Evolutionary conservation across 1,284 basidiomycete genomes (phyloP).

Genomic region (Sporisorium exsertum): DNA sequence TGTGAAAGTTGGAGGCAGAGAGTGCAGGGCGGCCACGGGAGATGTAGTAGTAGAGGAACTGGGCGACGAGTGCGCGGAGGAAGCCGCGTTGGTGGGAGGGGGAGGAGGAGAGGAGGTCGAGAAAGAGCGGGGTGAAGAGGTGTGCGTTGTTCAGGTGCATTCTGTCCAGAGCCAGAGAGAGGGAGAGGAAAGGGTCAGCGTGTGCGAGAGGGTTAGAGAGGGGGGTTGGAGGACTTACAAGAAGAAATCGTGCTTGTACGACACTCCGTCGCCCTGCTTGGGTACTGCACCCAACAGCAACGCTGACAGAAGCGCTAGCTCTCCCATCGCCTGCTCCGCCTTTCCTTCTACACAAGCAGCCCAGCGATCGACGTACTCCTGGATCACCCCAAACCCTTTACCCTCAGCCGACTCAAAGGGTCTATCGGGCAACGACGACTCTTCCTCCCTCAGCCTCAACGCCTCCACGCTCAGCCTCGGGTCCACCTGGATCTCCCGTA

Average conservation of each 20-base stretch:
- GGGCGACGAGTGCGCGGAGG: constrained; percentile 22
- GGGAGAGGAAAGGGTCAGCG: background rate
- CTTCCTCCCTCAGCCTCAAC: constrained; percentile 11
- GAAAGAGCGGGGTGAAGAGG: constrained; percentile 30
- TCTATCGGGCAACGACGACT: constrained; percentile 15
- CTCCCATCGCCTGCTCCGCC: constrained; percentile 12
- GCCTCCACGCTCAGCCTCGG: constrained; percentile 2
- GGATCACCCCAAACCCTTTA: constrained; percentile 12
- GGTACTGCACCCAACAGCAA: constrained; percentile 37
- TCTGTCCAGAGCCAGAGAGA: constrained; percentile 1
- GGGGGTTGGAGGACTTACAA: constrained; percentile 13
- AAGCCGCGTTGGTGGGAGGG: background rate
- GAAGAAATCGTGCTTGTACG: constrained; percentile 49
- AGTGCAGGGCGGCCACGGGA: constrained; percentile 30
- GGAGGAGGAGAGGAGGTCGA: constrained; percentile 3
- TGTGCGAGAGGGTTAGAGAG: background rate
- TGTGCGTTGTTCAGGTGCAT: constrained; percentile 54
- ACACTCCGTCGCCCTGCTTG: background rate
- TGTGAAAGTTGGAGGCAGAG: background rate
- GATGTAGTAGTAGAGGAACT: constrained; percentile 37
- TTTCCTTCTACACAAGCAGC: background rate
- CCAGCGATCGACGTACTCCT: constrained; percentile 36
- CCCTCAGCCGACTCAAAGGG: constrained; percentile 11
- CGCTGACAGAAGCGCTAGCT: constrained; percentile 28
- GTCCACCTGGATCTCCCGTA: constrained; percentile 24